Evolutionary conservation across 2,329 filamentous ascomycete species (phyloP), one percentile per base, ranked within the genome.

Genomic region (Paramyrothecium sp.): DNA sequence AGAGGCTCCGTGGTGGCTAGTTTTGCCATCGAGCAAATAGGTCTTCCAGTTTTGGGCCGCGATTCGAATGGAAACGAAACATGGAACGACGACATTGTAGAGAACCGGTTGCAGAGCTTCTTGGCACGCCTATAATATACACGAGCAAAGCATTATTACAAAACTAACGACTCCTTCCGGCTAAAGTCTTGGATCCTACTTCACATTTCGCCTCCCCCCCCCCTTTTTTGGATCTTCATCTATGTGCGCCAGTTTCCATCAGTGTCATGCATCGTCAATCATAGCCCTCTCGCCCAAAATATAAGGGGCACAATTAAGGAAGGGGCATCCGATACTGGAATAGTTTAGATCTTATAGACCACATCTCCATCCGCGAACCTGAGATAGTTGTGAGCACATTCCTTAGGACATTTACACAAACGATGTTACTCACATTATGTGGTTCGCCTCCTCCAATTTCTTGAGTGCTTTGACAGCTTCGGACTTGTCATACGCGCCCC

Each of bases 21-120:
- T 67, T 95, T 97, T 72, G 91, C 91, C 17, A 96, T 99, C 66
- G 93, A 99, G 74, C 95, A 99, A 72, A 87, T 96, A 54, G 94
- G 95, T 1, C 85, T 96, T 71, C 94, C 94, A 0, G 71, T 71
- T 1, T 67, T 92, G 13, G 75, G 70, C 2, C 66, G 67, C 51
- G 73, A 79, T 54, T 73, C 71, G 10, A 63, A 76, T 3, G 80
- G 78, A 7, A 63, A 66, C 21, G 86, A 89, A 71, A 81, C 76
- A 19, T 89, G 87, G 86, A 89, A 89, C 66, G 83, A 81, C 2
- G 76, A 79, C 7, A 68, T 68, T 22, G 82, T 88, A 4, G 70
- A 79, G 5, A 75, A 82, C 20, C 77, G 87, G 54, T 69, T 88
- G 60, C 67, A 72, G 10, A 78, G 81, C 53, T 87, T 86, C 59